Evolutionary conservation across 805 yeast species (phyloP).

Genomic region (Teunomyces stri): DNA sequence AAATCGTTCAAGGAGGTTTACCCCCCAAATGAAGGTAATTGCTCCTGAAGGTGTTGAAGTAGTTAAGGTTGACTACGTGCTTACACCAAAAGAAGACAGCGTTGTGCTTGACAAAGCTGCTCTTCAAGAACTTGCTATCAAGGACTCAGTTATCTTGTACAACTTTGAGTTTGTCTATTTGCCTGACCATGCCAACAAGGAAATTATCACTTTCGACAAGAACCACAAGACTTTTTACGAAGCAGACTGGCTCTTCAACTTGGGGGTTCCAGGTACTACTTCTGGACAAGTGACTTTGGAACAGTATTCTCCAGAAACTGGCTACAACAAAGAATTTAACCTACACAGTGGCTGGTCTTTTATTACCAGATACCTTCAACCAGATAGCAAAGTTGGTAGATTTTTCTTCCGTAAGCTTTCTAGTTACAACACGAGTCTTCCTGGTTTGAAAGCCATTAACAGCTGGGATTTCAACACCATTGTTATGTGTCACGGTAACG

Average conservation of each 20-base stretch:
- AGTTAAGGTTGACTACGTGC: conserved; percentile 35
- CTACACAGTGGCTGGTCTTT: conserved; percentile 48
- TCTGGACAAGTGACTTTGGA: conserved; percentile 23
- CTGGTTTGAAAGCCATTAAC: conserved; percentile 20
- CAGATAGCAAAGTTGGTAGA: conserved; percentile 38
- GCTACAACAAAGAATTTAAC: conserved; percentile 39
- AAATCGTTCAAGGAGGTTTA: conserved; percentile 46
- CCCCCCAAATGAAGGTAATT: conserved; percentile 54
- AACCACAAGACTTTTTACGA: conserved; percentile 48
- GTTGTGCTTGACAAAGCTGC: conserved; percentile 19
- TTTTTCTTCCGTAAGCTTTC: conserved; percentile 23
- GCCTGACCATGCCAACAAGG: conserved; percentile 58
- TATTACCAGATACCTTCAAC: conserved; percentile 39
- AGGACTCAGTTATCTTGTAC: conserved; percentile 35
- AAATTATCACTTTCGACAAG: conserved; percentile 50
- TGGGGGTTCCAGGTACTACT: conserved; percentile 42
- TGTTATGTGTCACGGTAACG: conserved; percentile 45
- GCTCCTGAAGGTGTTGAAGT: conserved; percentile 47
- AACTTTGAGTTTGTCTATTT: conserved; percentile 55
- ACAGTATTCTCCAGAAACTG: conserved; percentile 44
- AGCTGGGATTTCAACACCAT: conserved; percentile 24
- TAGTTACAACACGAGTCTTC: conserved; percentile 13
- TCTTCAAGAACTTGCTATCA: conserved; percentile 31
- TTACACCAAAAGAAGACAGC: conserved; percentile 37
- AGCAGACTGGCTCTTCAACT: conserved; percentile 62